Conservation (phyloP, 495 filamentous ascomycete genomes). For the Neohortaea acidophila region DNA sequence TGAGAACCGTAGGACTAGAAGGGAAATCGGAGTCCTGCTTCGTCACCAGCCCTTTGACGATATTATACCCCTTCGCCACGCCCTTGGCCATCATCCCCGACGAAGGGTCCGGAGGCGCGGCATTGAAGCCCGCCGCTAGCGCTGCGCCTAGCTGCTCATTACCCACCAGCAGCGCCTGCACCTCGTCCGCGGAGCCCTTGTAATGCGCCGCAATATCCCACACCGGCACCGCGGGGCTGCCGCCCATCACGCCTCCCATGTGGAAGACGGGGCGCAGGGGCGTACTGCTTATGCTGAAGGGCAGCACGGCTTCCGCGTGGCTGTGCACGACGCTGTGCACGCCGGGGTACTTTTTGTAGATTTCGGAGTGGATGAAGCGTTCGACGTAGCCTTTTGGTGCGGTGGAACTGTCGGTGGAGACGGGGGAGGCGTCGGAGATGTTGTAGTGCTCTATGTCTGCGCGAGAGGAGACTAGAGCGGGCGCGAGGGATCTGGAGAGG, state of each 20-base stretch:
- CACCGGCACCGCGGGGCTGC: constrained; percentile 21
- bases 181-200: constrained; percentile 15
- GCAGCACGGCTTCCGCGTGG: constrained; percentile 15
- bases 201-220: constrained; percentile 24
- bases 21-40: constrained; percentile 9
- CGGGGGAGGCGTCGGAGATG: constrained; percentile 21
- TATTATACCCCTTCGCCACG: constrained; percentile 5
- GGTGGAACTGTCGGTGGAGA: constrained; percentile 19
- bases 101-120: constrained; percentile 13
- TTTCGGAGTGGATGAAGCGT: constrained; percentile 25
- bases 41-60: constrained; percentile 10
- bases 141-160: constrained; percentile 32
- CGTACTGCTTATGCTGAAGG: constrained; percentile 14
- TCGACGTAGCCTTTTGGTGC: constrained; percentile 19
- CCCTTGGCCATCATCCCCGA: constrained; percentile 7
- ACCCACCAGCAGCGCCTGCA: constrained; percentile 28
- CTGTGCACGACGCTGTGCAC: constrained; percentile 18
- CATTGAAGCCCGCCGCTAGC: constrained; percentile 26
- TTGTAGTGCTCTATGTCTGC: constrained; percentile 25
- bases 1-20: constrained; percentile 19
- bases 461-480: constrained; percentile 20
- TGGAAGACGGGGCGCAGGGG: constrained; percentile 25
- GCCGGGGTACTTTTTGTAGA: constrained; percentile 18
- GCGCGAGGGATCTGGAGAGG: constrained; percentile 21
- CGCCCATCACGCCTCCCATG: constrained; percentile 37